Evolutionary conservation across 768 basidiomycete genomes (phyloP).

Genomic region (Suillus subluteus): DNA sequence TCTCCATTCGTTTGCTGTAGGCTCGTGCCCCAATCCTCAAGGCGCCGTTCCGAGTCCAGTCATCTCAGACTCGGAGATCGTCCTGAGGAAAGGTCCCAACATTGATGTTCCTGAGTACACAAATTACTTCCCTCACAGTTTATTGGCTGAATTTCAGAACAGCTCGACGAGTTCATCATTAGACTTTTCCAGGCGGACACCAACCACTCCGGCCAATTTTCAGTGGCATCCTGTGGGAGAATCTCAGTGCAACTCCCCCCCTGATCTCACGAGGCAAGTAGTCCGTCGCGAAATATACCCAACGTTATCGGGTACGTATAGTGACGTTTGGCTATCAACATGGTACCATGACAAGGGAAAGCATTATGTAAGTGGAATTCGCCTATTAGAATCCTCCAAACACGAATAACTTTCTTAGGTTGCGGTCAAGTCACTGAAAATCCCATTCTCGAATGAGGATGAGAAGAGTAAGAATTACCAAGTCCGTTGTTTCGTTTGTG

Average conservation of each 20-base stretch:
- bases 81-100: not conserved
- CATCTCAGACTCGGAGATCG: not conserved
- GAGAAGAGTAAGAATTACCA: not conserved
- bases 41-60: not conserved
- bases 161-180: not conserved
- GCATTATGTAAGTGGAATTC: not conserved
- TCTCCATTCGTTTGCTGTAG: not conserved
- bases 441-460: not conserved
- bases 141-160: not conserved
- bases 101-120: not conserved
- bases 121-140: not conserved
- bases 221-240: not conserved
- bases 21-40: not conserved
- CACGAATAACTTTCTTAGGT: not conserved
- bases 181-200: not conserved
- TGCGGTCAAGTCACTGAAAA: conserved; percentile 6
- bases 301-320: not conserved
- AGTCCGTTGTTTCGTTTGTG: not conserved
- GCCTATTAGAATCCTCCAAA: not conserved
- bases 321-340: not conserved
- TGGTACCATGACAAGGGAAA: not conserved
- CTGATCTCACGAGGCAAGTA: not conserved
- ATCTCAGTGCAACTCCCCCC: not conserved
- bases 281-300: not conserved
- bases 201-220: not conserved